Evolutionary conservation across 2,329 filamentous ascomycete species (phyloP), one percentile per base, ranked within the genome.

Genomic region (Phaeosphaeriaceae sp.): DNA sequence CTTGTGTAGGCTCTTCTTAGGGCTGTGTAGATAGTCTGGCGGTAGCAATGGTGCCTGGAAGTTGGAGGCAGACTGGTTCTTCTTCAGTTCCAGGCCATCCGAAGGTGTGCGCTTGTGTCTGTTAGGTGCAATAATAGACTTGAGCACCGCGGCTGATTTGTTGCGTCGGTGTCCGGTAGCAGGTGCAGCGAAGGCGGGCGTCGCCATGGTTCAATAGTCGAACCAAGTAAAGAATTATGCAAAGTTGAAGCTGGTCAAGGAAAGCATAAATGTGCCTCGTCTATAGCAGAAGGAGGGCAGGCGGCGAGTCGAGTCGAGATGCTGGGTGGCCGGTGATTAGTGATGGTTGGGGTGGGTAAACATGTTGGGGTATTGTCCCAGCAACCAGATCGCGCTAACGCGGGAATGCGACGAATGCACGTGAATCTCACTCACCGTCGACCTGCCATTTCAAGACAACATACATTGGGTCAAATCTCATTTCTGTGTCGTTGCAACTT

Each of bases 81-180:
- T 57, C 37, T 54, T 66, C 43, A 72, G 61, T 36, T 62, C 58
- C 38, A 66, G 65, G 43, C 70, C 70, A 11, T 73, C 73, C 18
- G 76, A 79, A 36, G 76, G 75, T 51, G 77, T 76, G 42, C 78
- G 76, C 58, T 76, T 79, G 61, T 82, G 76, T 48, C 69, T 67
- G 65, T 78, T 81, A 42, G 80, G 71, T 16, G 76, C 73, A 58
- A 84, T 78, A 47, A 84, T 77, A 16, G 81, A 80, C 63, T 79
- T 80, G 52, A 85, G 72, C 36, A 72, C 62, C 40, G 67, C 62
- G 35, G 80, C 72, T 48, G 73, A 75, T 58, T 73, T 74, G 64
- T 74, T 71, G 48, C 73, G 72, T 45, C 67, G 59, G 48, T 76
- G 72, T 33, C 68, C 66, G 36, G 62, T 48, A 35, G 58, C 46